Base-by-base conservation (phyloP, 768 basidiomycete species). In the Gloeopeniophorella convolvens region DNA sequence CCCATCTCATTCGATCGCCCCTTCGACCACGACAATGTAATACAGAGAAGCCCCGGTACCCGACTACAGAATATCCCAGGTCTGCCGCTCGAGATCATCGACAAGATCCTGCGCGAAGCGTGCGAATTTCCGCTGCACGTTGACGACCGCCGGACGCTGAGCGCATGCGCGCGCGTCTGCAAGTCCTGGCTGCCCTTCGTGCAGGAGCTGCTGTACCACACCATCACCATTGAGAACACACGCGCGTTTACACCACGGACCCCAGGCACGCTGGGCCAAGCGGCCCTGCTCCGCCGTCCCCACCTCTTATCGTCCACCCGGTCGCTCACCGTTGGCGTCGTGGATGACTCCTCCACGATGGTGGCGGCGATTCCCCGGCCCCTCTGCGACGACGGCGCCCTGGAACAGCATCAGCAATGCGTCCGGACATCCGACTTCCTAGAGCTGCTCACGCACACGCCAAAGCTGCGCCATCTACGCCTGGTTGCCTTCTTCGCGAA, bases 101-200 rank as follows among this genome's bases (percentile, higher is more conserved):
- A 54, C 13, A 33, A 26, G 34, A 48, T 54, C 24, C 18, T 48
- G 31, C n/a, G 23, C 37, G 47, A 48, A 16, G 36, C 42, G 18
- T 54, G 47, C 52, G 47, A 48, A 10, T 27, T 42, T 13, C 52
- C 46, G 16, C 18, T 21, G 23, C 24, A 42, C 15, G 21, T 8
- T 20, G 24, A 18, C 21, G 47, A 48, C 30, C 42, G 42, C 21
- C 30, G 34, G 24, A 3, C 34, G 24, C 36, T 54, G 2, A 39
- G 30, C 5, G 52, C 42, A n/a, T 54, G 30, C 20, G 52, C 52
- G 15, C 8, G 32, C 1, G 52, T 54, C 41, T 54, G 46, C 47
- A 54, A 48, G 16, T 37, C 52, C 10, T 54, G 52, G 52, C 41
- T 48, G 5, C 47, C 52, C 10, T 32, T 54, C 28, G 18, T 30